A percentile compares a stretch with the other conserved stretches of the same genome.
phyloP scores from a whole-genome alignment of 2,329 filamentous ascomycete genomes.

The Gaeumannomyces sp. region DNA sequence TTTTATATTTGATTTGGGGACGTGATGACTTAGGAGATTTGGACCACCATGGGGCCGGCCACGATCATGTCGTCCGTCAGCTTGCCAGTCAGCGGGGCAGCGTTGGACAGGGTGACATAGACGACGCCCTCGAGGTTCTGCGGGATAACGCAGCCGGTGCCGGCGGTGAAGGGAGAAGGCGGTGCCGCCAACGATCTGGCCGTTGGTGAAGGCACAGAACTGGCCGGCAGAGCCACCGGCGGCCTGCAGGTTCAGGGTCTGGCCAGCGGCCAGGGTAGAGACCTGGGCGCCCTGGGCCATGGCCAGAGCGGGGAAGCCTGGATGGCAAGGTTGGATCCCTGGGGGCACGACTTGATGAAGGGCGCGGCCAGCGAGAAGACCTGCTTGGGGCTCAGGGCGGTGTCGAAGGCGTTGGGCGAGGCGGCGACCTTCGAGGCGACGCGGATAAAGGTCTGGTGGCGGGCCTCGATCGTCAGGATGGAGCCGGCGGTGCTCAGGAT shows the following conservation, averaged over 20 bases:
- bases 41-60: constrained; percentile 57
- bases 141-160: constrained; percentile 54
- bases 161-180: constrained; percentile 53
- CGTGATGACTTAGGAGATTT: constrained; percentile 36
- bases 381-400: constrained; percentile 58
- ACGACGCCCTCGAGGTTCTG: constrained; percentile 54
- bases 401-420: constrained; percentile 64
- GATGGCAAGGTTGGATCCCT: constrained; percentile 57
- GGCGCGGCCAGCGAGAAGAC: constrained; percentile 68
- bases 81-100: constrained; percentile 40
- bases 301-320: constrained; percentile 55
- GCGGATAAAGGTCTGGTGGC: constrained; percentile 69
- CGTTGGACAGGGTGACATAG: constrained; percentile 60
- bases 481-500: constrained; percentile 62
- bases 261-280: constrained; percentile 32
- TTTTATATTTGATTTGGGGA: neutral
- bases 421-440: constrained; percentile 50
- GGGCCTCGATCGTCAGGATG: constrained; percentile 67
- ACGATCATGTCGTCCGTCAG: constrained; percentile 58
- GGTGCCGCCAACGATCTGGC: constrained; percentile 50
- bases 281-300: constrained; percentile 40
- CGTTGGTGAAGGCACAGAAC: constrained; percentile 63
- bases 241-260: constrained; percentile 42
- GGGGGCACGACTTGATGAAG: constrained; percentile 66
- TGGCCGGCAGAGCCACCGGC: constrained; percentile 43